Percentiles rank a stretch among this genome's conserved stretches.
phyloP scores from a whole-genome alignment of 306 rosid species.

The Lathyrus sativus region DNA sequence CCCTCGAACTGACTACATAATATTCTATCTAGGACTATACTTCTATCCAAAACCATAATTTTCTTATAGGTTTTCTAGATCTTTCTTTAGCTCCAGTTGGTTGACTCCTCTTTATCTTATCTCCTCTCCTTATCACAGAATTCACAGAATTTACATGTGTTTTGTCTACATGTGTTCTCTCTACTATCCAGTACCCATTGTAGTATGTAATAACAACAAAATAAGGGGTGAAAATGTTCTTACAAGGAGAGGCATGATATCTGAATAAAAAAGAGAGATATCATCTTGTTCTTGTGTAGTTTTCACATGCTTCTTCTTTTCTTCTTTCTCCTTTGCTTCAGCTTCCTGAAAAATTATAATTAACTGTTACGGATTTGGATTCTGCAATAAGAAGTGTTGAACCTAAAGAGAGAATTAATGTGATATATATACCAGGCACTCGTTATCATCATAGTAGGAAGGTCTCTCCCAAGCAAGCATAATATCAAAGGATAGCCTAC shows the following conservation, averaged over 20 bases:
- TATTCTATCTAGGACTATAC: no score
- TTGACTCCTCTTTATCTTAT: no score
- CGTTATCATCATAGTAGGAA: slow-evolving; percentile 49
- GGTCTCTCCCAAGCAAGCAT: slow-evolving; percentile 97
- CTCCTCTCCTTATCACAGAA: no score
- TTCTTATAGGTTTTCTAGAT: no score
- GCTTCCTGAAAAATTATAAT: slow-evolving; percentile 47
- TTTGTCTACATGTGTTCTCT: no score
- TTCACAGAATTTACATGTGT: no score
- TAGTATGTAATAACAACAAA: no score
- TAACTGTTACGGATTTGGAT: neutral
- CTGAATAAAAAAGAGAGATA: slow-evolving; percentile 84
- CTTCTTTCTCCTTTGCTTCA: slow-evolving; percentile 76
- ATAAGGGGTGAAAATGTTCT: slow-evolving; percentile 30
- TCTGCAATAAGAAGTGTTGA: neutral
- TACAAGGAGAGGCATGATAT: slow-evolving; percentile 91
- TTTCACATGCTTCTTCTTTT: slow-evolving; percentile 40
- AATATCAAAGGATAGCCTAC: slow-evolving; percentile 70
- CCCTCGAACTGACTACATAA: no score
- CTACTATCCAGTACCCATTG: no score
- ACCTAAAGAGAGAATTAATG: neutral
- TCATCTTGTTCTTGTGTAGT: slow-evolving; percentile 62
- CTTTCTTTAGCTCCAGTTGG: no score
- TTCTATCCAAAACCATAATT: no score
- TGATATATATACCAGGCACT: slow-evolving; percentile 36